A percentile compares a stretch with the other conserved stretches of the same genome.
Conservation (phyloP, 1,284 basidiomycete genomes). For the Apiotrichum gracile region DNA sequence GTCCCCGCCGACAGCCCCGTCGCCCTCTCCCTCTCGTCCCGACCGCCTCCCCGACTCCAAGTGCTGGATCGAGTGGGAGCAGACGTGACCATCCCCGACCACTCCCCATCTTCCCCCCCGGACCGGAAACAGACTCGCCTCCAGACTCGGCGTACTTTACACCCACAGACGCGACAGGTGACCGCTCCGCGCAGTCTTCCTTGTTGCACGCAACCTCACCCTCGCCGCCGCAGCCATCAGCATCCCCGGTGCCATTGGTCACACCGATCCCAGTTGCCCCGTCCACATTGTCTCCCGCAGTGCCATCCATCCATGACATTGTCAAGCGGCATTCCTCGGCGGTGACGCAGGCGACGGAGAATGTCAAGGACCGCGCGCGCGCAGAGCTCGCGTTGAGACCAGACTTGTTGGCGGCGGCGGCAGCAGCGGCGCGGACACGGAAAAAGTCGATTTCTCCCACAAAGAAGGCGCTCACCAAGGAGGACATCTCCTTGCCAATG, state of each 20-base stretch:
- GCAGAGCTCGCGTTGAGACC: slow-evolving; percentile 6
- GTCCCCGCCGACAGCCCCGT: too few species aligned
- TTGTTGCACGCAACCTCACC: background rate
- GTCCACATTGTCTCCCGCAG: too few species aligned
- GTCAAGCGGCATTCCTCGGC: slow-evolving; percentile 41
- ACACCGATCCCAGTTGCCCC: background rate
- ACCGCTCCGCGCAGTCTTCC: background rate
- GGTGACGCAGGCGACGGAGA: slow-evolving; percentile 21
- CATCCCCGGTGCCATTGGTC: too few species aligned
- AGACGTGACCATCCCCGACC: background rate
- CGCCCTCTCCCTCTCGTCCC: too few species aligned
- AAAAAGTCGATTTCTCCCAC: background rate
- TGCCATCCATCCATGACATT: slow-evolving; percentile 47
- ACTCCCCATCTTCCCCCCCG: background rate
- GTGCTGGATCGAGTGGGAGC: background rate
- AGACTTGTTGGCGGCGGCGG: background rate
- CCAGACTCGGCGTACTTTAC: background rate
- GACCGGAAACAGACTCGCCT: background rate
- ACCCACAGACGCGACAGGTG: background rate
- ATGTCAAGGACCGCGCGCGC: slow-evolving; percentile 24
- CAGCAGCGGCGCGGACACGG: background rate
- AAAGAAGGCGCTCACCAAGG: too few species aligned
- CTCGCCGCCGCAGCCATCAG: background rate
- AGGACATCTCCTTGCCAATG: background rate
- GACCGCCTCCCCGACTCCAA: background rate